Conservation (phyloP, 257 asterid species). For the Verbena officinalis region DNA sequence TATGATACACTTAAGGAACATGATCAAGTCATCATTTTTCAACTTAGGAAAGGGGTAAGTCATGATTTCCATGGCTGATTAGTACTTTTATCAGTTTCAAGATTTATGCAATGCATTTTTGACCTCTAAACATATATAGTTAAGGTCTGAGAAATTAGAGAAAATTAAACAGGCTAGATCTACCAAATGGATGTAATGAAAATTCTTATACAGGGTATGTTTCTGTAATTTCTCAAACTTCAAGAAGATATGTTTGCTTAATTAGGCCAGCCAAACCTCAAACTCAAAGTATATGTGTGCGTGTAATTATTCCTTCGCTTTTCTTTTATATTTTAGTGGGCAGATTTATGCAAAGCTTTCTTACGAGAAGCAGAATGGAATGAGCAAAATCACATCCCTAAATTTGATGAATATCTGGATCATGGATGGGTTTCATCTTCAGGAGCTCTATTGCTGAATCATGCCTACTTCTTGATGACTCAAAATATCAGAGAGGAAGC, state of each 20-base stretch:
- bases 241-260: too few relatives aligned
- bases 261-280: too few relatives aligned
- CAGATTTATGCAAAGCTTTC: conserved; percentile 34
- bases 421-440: conserved; percentile 40
- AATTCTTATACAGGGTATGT: too few relatives aligned
- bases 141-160: too few relatives aligned
- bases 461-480: conserved; percentile 34
- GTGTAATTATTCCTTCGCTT: too few relatives aligned
- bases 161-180: neutral
- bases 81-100: too few relatives aligned
- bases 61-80: too few relatives aligned
- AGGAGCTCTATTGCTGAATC: conserved; percentile 25
- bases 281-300: too few relatives aligned
- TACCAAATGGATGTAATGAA: too few relatives aligned
- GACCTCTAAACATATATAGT: neutral
- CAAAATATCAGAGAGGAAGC: conserved; percentile 31
- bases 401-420: conserved; percentile 33
- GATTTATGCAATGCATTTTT: neutral
- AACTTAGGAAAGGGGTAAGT: conserved; percentile 32
- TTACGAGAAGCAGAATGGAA: conserved; percentile 29
- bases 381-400: conserved; percentile 3
- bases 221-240: too few relatives aligned
- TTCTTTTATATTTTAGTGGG: conserved; percentile 27
- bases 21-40: conserved; percentile 14
- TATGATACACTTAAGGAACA: conserved; percentile 25